Base-by-base conservation (phyloP, 2,329 filamentous ascomycete genomes). In the Acephala macrosclerotiorum region DNA sequence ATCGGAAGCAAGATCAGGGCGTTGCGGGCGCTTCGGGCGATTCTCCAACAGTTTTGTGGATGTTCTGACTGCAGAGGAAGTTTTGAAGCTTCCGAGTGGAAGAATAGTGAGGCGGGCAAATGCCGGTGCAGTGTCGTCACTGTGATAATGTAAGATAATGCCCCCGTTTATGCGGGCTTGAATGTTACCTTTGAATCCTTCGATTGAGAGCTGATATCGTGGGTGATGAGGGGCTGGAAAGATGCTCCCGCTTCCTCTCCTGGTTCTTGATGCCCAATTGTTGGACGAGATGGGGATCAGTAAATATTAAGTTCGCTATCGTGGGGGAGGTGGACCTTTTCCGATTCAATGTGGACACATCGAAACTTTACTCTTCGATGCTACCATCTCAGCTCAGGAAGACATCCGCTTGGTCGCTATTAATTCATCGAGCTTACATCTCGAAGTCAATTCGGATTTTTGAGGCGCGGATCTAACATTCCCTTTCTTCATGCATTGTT, bases 11-110 rank as follows among this genome's bases (percentile, higher is more conserved):
- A 4, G 2, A n/a, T 35, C 18, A 40, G 26, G 9, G 42, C 45
- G 45, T 53, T 61, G 58, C 45, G 45, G 58, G 58, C 58, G 58
- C 42, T 53, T 61, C 20, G 3, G 29, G 45, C 58, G 58, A 61
- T 61, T 14, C 45, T n/a, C 58, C 58, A 60, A 60, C 40, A 25
- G 29, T 9, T 4, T 33, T 33, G 29, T 33, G 29, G 29, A 33
- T 4, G 29, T 4, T 5, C 9, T 9, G 29, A 33, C 9, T 33
- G 4, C 29, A 33, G 29, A 33, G 29, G 29, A 33, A 33, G 29
- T 5, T 33, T 4, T 33, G 29, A 33, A 20, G 9, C 20, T 36
- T 56, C 60, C 51, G 49, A 56, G 49, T 61, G 60, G 60, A 29
- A 35, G 58, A n/a, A n/a, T n/a, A 14, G 18, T 25, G 40, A 22